Evolutionary conservation across 2,329 filamentous ascomycete genomes (phyloP).

Genomic region (Pseudogymnoascus destructans): DNA sequence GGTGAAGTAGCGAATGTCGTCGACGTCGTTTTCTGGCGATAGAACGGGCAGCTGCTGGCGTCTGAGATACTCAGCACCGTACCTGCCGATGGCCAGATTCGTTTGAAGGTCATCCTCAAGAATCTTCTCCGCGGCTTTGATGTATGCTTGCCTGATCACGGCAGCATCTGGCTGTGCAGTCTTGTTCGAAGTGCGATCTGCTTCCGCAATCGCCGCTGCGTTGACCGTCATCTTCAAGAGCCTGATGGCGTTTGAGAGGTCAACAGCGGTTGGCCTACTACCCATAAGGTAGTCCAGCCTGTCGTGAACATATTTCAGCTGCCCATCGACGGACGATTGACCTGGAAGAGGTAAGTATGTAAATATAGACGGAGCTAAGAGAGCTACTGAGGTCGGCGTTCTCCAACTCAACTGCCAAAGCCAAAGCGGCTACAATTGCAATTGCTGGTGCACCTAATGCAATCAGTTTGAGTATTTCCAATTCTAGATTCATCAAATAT

Average conservation of each 20-base stretch:
- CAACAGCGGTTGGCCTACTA: conserved; percentile 87
- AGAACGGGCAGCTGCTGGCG: conserved; percentile 22
- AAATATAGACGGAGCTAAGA: neutral
- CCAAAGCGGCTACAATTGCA: conserved; percentile 88
- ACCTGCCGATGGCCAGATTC: conserved; percentile 71
- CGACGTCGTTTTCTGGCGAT: conserved; percentile 14
- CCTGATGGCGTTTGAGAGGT: conserved; percentile 76
- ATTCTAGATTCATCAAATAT: conserved; percentile 5
- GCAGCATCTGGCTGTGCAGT: conserved; percentile 31
- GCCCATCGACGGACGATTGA: conserved; percentile 32
- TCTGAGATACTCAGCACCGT: conserved; percentile 72
- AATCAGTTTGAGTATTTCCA: conserved; percentile 14
- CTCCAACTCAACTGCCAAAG: conserved; percentile 72
- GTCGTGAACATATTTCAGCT: conserved; percentile 58
- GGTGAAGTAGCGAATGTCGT: conserved; percentile 24
- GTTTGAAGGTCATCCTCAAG: conserved; percentile 75
- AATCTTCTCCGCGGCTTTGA: conserved; percentile 73
- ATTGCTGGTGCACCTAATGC: conserved; percentile 71
- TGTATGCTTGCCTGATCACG: conserved; percentile 55
- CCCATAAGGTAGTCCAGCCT: conserved; percentile 78
- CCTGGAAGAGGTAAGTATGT: neutral
- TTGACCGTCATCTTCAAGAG: conserved; percentile 59
- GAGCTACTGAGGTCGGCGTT: conserved; percentile 36
- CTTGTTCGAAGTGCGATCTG: conserved; percentile 16
- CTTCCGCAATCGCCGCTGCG: conserved; percentile 31